Percentiles rank a stretch among this genome's conserved stretches.
Conservation (phyloP, 2,329 filamentous ascomycete species). For the Aspergillus hortae region DNA sequence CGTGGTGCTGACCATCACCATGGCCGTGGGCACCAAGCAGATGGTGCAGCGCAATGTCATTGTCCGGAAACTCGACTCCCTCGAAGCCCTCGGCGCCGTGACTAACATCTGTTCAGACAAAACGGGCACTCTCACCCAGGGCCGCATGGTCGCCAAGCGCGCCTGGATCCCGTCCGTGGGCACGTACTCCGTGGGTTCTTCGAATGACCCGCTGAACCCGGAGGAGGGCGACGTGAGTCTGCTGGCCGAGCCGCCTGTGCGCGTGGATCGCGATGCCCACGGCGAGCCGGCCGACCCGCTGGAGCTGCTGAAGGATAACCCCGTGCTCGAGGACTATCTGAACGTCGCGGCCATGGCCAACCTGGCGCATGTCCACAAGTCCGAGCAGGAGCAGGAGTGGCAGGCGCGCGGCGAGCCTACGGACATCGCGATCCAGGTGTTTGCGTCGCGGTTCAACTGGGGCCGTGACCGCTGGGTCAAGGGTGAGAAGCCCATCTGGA, state of each 20-base stretch:
- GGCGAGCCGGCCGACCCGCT: constrained; percentile 24
- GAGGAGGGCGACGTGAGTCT: constrained; percentile 48
- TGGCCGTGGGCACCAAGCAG: constrained; percentile 58
- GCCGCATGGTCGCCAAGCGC: constrained; percentile 61
- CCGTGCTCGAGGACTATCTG: constrained; percentile 53
- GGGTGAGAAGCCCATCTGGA: constrained; percentile 52
- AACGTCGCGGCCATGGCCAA: constrained; percentile 64
- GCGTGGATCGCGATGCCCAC: constrained; percentile 25
- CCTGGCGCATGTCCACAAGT: constrained; percentile 59
- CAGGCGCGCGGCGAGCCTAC: constrained; percentile 65
- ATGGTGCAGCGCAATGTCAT: constrained; percentile 58
- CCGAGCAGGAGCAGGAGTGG: constrained; percentile 54
- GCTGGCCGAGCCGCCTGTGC: constrained; percentile 27
- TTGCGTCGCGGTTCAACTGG: constrained; percentile 65
- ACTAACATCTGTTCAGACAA: constrained; percentile 58
- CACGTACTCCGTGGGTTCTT: constrained; percentile 55
- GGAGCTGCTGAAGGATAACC: constrained; percentile 45
- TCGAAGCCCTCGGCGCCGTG: constrained; percentile 61
- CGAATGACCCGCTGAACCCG: constrained; percentile 56
- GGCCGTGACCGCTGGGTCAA: constrained; percentile 53
- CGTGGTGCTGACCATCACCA: constrained; percentile 65
- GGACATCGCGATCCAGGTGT: constrained; percentile 72
- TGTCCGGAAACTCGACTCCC: constrained; percentile 54
- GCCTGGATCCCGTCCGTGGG: constrained; percentile 58
- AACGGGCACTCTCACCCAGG: constrained; percentile 60